Percentiles rank a stretch among this genome's conserved stretches.
phyloP scores from a whole-genome alignment of 2,329 filamentous ascomycete species.

The Pseudogymnoascus verrucosus region DNA sequence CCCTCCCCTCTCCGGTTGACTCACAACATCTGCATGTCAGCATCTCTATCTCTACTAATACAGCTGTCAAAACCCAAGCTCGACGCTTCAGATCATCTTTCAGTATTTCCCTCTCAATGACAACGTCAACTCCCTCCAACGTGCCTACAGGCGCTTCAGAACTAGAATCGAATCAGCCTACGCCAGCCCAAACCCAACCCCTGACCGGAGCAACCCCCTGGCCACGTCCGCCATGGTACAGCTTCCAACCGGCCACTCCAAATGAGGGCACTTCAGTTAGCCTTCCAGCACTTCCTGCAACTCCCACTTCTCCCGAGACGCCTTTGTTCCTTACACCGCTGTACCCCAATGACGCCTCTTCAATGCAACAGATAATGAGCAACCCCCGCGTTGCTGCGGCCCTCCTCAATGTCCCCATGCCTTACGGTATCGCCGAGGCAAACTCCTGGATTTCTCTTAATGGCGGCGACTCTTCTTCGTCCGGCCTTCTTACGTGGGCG shows the following conservation, averaged over 20 bases:
- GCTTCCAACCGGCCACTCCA: neutral
- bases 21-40: neutral
- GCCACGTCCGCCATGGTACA: neutral
- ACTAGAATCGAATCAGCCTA: neutral
- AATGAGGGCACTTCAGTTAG: neutral
- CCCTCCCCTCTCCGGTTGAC: neutral
- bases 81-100: neutral
- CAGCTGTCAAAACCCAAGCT: neutral
- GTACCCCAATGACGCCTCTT: neutral
- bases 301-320: neutral
- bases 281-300: neutral
- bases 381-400: neutral
- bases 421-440: neutral
- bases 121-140: neutral
- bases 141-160: neutral
- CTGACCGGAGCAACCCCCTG: neutral
- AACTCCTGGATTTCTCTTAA: constrained; percentile 5
- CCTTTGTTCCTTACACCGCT: constrained; percentile 8
- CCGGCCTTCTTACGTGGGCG: neutral
- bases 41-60: neutral
- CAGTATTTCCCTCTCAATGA: neutral
- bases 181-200: neutral
- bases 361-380: neutral
- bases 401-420: constrained; percentile 6
- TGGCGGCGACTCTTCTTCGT: neutral